Evolutionary conservation across 306 rosid species (phyloP), one percentile per base, ranked within the genome.

Genomic region (Astragalus membranaceus): DNA sequence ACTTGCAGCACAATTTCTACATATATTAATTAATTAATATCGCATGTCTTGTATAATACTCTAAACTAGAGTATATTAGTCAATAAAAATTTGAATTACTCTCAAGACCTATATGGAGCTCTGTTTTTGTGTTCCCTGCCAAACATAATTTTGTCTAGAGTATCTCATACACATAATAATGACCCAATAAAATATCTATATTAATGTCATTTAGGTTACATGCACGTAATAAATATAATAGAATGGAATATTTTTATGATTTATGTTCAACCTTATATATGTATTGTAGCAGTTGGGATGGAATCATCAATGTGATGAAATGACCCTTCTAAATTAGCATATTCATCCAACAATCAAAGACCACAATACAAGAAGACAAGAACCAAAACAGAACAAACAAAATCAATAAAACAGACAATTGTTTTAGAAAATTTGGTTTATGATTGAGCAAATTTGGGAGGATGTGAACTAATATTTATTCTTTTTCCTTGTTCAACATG

Each of bases 201-300:
- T 76, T 73, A 67, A 61, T 72, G 53, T 76, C 67, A 52, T 70
- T 82, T 70, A 67, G 68, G 75, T 74, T 72, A 47, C 75, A 79
- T 63, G 78, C 49, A 64, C 14, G 58, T 77, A 73, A 72, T 57
- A 59, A 79, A 64, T 81, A 64, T 54, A 70, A 47, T 63, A 30
- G 56, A 67, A 47, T 67, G 32, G 42, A 62, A 62, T 76, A 70
- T 78, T 73, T 68, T 75, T 78, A 68, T 75, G 1, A 70, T 64
- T 70, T 75, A 46, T 63, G 70, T 53, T 75, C 79, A 72, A 72
- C 75, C 67, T 84, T 74, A 67, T 20, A 67, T 20, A 20, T 20
- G 23, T 87, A 80, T 66, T 82, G 78, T 5, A 77, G 86, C 66
- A 46, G 91, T 81, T 88, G 66, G 79, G 78, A 82, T 75, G 91